Evolutionary conservation across 441 rosid species (phyloP).

Genomic region (Raphanus hybrid): DNA sequence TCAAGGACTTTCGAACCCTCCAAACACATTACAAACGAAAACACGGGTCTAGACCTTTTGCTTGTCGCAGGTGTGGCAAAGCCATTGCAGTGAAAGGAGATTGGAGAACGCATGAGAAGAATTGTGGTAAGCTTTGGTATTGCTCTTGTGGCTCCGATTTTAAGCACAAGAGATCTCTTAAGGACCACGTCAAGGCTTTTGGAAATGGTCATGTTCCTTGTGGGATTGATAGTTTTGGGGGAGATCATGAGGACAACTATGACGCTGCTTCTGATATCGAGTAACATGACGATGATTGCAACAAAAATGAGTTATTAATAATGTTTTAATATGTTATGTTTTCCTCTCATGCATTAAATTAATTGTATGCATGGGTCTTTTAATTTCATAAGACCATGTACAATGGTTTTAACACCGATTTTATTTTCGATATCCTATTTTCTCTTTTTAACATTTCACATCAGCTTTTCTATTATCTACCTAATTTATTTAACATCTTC

Average conservation of each 20-base stretch:
- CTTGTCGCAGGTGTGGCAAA: conserved; percentile 86
- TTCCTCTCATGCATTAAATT: conserved; percentile 15
- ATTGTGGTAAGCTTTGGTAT: conserved; percentile 91
- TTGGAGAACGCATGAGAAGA: conserved; percentile 88
- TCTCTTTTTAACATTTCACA: too few species aligned
- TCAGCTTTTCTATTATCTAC: too few species aligned
- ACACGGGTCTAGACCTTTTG: conserved; percentile 87
- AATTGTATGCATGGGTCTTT: conserved; percentile 13
- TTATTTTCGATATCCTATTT: too few species aligned
- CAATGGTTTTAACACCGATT: too few species aligned
- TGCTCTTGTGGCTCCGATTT: conserved; percentile 92
- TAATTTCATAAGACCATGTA: too few species aligned
- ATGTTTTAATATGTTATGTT: background rate
- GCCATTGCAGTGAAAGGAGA: conserved; percentile 89
- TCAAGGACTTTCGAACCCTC: conserved; percentile 87
- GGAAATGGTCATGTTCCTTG: conserved; percentile 82
- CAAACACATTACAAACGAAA: conserved; percentile 94
- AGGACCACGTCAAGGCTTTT: conserved; percentile 86
- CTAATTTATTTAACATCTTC: too few species aligned
- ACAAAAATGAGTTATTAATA: conserved; percentile 25
- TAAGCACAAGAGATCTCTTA: conserved; percentile 91
- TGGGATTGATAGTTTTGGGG: conserved; percentile 54
- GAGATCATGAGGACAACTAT: conserved; percentile 57
- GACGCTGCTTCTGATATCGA: conserved; percentile 71
- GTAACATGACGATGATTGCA: conserved; percentile 40